Evolutionary conservation across 169 alveolate genomes (phyloP).

Genomic region (Plasmodium coatneyi): DNA sequence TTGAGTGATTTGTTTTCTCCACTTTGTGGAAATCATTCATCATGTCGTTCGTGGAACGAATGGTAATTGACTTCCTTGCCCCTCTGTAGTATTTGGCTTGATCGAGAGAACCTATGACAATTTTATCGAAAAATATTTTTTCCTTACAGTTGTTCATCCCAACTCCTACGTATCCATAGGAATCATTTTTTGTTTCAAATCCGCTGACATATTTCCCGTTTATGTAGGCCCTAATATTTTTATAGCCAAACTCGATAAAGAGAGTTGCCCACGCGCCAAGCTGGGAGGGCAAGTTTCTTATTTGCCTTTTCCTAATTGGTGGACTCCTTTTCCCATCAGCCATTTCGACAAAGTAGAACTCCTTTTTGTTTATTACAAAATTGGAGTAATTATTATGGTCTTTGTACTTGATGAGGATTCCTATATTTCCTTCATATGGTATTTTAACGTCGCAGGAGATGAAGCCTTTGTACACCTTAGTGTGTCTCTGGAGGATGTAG

Average conservation of each 20-base stretch:
- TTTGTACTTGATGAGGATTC: constrained; percentile 50
- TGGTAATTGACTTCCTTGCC: not conserved
- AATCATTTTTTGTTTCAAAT: constrained; percentile 49
- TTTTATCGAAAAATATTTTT: constrained; percentile 62
- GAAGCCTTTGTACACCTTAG: constrained; percentile 64
- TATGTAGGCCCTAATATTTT: constrained; percentile 46
- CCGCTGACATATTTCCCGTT: constrained; percentile 41
- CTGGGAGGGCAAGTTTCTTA: not conserved
- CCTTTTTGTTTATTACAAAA: constrained; percentile 51
- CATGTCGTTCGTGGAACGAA: not conserved
- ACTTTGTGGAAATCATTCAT: not conserved
- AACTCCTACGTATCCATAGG: constrained; percentile 58
- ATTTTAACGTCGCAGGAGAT: constrained; percentile 48
- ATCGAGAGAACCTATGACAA: constrained; percentile 70
- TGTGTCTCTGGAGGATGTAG: constrained; percentile 46
- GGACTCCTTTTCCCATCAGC: constrained; percentile 20
- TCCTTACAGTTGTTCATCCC: constrained; percentile 64
- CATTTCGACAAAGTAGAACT: constrained; percentile 55
- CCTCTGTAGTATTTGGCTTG: constrained; percentile 53
- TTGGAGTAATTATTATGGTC: constrained; percentile 54
- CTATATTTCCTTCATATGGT: constrained; percentile 68
- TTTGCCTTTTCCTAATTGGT: constrained; percentile 15
- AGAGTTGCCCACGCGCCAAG: constrained; percentile 62
- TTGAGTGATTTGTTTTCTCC: not conserved
- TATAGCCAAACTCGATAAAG: constrained; percentile 54